These are phyloP conservation scores for Babjeviella inositovora DNA, from an alignment of 805 yeast species.

Conservation along the genomic window DNA sequence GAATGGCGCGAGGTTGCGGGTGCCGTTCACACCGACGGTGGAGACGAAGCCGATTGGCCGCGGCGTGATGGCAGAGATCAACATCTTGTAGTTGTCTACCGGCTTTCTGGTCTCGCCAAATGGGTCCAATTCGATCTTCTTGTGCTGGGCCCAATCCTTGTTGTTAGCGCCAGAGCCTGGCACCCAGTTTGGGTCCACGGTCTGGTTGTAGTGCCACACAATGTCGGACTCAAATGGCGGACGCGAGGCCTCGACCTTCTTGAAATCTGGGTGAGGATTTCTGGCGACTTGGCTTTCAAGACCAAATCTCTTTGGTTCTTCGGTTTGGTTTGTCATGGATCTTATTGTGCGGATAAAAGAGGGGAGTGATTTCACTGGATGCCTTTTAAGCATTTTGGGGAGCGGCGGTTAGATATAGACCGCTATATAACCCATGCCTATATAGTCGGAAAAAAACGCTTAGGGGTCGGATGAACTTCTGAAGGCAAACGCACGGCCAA, in stretches of 20 bases:
- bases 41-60: conserved; percentile 48
- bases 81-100: conserved; percentile 27
- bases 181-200: conserved; percentile 11
- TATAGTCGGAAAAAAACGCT: too few relatives aligned
- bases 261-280: too few relatives aligned
- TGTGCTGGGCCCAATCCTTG: conserved; percentile 15
- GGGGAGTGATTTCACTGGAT: too few relatives aligned
- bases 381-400: too few relatives aligned
- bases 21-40: conserved; percentile 23
- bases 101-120: conserved; percentile 18
- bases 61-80: conserved; percentile 38
- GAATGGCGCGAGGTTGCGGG: conserved; percentile 40
- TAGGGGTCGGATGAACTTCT: too few relatives aligned
- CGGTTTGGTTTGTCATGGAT: too few relatives aligned
- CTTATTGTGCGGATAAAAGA: too few relatives aligned
- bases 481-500: too few relatives aligned
- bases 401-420: too few relatives aligned
- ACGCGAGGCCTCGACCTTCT: conserved; percentile 7
- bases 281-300: too few relatives aligned
- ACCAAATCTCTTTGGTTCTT: too few relatives aligned
- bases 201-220: conserved; percentile 7
- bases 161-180: conserved; percentile 14
- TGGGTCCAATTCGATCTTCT: conserved; percentile 34
- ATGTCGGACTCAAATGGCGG: conserved; percentile 6
- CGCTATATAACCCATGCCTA: too few relatives aligned